Conservation (phyloP, 2,329 filamentous ascomycete species). For the Aureobasidium sp. region DNA sequence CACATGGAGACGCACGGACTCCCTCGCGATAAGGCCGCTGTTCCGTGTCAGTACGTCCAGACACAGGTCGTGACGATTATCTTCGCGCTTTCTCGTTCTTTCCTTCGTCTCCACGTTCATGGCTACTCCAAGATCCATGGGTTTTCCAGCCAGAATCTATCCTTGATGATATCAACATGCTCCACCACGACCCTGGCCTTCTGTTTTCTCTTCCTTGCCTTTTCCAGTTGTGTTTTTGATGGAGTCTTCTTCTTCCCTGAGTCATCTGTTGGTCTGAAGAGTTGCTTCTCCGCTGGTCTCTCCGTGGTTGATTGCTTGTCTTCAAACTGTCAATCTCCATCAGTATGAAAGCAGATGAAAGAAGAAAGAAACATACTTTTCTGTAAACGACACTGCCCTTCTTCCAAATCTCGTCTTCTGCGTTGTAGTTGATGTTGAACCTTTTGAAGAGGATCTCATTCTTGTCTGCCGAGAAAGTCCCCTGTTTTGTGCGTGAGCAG, state of each 20-base stretch:
- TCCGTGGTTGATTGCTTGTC: constrained; percentile 1
- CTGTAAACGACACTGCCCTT: constrained; percentile 89
- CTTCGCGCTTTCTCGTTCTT: not conserved
- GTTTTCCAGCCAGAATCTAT: constrained; percentile 83
- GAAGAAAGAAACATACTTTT: constrained; percentile 25
- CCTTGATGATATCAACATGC: constrained; percentile 89
- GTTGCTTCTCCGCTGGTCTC: constrained; percentile 16
- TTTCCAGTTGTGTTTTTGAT: constrained; percentile 76
- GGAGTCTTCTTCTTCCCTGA: constrained; percentile 37
- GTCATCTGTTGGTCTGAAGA: not conserved
- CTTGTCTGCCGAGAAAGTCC: constrained; percentile 78
- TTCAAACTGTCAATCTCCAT: not conserved
- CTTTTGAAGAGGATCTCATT: constrained; percentile 88
- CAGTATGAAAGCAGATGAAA: not conserved
- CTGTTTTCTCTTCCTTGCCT: constrained; percentile 67
- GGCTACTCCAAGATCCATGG: constrained; percentile 43
- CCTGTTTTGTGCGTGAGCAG: constrained; percentile 39
- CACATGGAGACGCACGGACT: too few relatives aligned
- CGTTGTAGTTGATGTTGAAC: constrained; percentile 96
- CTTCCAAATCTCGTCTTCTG: constrained; percentile 83
- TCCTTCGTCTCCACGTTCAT: not conserved
- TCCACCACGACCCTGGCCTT: constrained; percentile 77
- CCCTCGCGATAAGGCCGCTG: too few relatives aligned
- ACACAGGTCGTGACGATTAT: too few relatives aligned
- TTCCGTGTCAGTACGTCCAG: too few relatives aligned